These are phyloP conservation scores for Apiospora saccharicola DNA, from an alignment of 2,329 filamentous ascomycete species.

Conservation along the genomic window DNA sequence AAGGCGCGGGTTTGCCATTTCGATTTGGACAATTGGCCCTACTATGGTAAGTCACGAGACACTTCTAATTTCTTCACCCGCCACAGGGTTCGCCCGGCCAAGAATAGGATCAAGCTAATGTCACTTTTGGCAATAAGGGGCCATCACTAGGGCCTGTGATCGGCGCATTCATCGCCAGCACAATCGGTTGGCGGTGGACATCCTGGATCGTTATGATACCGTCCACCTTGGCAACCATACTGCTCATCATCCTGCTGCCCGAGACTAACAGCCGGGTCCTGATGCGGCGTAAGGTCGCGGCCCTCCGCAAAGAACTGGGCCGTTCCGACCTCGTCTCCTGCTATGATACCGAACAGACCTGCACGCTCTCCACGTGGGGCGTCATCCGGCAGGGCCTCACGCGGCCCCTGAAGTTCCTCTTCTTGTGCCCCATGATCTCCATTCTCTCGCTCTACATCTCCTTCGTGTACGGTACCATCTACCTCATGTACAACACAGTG, in stretches of 20 bases:
- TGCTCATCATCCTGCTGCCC: slow-evolving; percentile 50
- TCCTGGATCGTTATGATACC: slow-evolving; percentile 61
- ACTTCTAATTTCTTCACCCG: neutral
- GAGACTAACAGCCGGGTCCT: slow-evolving; percentile 61
- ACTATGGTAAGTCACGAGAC: slow-evolving; percentile 41
- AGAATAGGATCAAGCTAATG: neutral
- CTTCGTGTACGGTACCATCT: slow-evolving; percentile 60
- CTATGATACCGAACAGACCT: slow-evolving; percentile 46
- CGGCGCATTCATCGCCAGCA: slow-evolving; percentile 56
- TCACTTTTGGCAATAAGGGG: neutral
- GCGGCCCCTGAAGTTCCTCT: slow-evolving; percentile 60
- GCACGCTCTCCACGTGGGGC: slow-evolving; percentile 37
- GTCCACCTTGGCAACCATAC: slow-evolving; percentile 42
- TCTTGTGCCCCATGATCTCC: slow-evolving; percentile 56
- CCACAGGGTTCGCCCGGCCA: neutral
- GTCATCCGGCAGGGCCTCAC: slow-evolving; percentile 52
- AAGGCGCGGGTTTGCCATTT: slow-evolving; percentile 56
- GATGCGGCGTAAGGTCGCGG: slow-evolving; percentile 55
- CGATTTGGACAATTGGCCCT: slow-evolving; percentile 56
- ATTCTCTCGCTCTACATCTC: slow-evolving; percentile 57
- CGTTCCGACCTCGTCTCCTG: slow-evolving; percentile 54
- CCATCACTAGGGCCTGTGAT: slow-evolving; percentile 32
- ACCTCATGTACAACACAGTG: slow-evolving; percentile 62
- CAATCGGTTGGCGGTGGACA: slow-evolving; percentile 60
- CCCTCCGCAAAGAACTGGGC: slow-evolving; percentile 54